Evolutionary conservation across 441 rosid species (phyloP).

Genomic region (Pelargonium australe): DNA sequence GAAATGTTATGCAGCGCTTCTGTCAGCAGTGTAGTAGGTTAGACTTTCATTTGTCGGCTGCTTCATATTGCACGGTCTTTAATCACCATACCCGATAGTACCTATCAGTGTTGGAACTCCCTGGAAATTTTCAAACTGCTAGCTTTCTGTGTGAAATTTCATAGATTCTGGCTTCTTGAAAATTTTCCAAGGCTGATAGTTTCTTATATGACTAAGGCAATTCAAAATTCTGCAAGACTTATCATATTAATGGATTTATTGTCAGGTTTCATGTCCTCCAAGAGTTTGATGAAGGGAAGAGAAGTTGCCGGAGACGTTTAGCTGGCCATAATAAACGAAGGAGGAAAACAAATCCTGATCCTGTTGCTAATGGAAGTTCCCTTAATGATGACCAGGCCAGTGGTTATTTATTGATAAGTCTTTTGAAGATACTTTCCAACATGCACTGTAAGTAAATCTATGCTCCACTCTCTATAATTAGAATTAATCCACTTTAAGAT

Average conservation of each 20-base stretch:
- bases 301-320: slow-evolving; percentile 95
- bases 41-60: slow-evolving; percentile 11
- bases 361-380: slow-evolving; percentile 42
- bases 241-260: slow-evolving; percentile 8
- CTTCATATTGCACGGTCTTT: no score
- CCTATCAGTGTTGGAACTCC: no score
- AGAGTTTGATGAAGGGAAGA: slow-evolving; percentile 98
- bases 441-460: slow-evolving; percentile 58
- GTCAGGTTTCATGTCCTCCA: slow-evolving; percentile 87
- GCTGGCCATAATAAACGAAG: slow-evolving; percentile 97
- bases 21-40: slow-evolving; percentile 99
- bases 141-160: no score
- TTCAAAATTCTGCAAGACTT: neutral
- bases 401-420: slow-evolving; percentile 63
- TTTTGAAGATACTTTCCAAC: slow-evolving; percentile 73
- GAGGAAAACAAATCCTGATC: slow-evolving; percentile 79
- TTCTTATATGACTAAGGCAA: no score
- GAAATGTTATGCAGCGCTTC: slow-evolving; percentile 86
- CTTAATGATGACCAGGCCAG: slow-evolving; percentile 63
- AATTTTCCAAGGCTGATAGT: no score
- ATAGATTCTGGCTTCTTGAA: no score
- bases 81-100: no score
- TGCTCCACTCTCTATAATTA: neutral
- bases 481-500: neutral
- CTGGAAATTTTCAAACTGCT: no score